Base-by-base conservation (phyloP, 176 grass and related monocot species). In the Pontederia crassipes region DNA sequence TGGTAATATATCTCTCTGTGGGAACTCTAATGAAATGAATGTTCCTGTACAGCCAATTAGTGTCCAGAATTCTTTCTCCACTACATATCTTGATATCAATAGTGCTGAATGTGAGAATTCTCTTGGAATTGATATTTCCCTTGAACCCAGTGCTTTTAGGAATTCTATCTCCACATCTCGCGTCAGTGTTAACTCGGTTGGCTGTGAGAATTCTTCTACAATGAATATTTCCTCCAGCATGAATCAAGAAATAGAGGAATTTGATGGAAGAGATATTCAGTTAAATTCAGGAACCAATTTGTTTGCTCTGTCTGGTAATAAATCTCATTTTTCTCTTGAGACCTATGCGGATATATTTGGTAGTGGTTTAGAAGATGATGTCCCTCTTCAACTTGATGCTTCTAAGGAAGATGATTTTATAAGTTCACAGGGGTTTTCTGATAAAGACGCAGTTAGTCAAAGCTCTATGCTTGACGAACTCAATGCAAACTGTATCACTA, bases 171-270 rank as follows among this genome's bases (percentile, higher is more conserved):
- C 77, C 61, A 48, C 65, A 71, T 49, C 72, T 64, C 12, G 20
- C 69, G 68, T 53, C 56, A 76, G 68, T 64, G 58, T 74, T 51
- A 70, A 80, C 52, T 55, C 17, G 17, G 11, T 46, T 45, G 59
- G 29, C 2, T 29, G 10, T 13, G 27, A 62, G 52, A 63, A 10
- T 64, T 13, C 8, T 64, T 56, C 51, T 48, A 60, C 45, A 11
- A 46, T 61, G 16, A 52, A 45, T 79, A 51, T 77, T 40, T 7
- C 32, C 56, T 86, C 66, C 8, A 12, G 2, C 51, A 53, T 58
- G 4, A 77, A 70, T 77, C 47, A 52, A 48, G 56, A 83, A 70
- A 61, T 80, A 48, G 84, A 70, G 62, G 74, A 86, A 40, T 72
- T 20, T 68, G 69, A 79, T 59, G 35, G 75, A 85, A 48, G 68